Base-by-base conservation (phyloP, 805 yeast species). In the Suhomyces kilbournensis region DNA sequence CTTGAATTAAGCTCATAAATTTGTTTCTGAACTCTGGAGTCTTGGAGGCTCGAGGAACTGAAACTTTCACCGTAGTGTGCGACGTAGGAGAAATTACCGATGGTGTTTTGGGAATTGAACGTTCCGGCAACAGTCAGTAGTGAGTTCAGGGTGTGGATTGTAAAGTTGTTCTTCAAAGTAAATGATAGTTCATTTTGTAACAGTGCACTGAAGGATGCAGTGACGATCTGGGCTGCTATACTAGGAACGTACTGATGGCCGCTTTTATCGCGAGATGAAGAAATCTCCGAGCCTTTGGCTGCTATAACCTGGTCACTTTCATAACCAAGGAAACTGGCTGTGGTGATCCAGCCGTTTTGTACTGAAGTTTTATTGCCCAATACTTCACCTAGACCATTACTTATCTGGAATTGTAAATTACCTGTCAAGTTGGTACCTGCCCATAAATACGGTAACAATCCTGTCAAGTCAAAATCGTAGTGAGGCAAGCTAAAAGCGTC, bases 401-500 rank as follows among this genome's bases (percentile, higher is more conserved):
- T 71, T 15, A 88, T 69, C 56, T 77, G 81, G 46, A 88, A 69
- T 47, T 71, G 73, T 14, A 69, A 52, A 4, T 79, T 47, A 7
- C 39, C 39, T n/a, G 56, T 55, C 14, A 72, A 68, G n/a, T 68
- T 54, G 25, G 58, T 49, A 3, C 25, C 17, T 9, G 54, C 55
- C 91, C 92, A 87, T 28, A 90, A 65, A n/a, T 71, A 64, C 2
- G 96, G 94, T 53, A 90, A 68, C 55, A 84, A 75, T 0, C 88
- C 82, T 9, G 93, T 80, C 46, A 90, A 60, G 56, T 90, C 96
- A 45, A 90, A 64, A 52, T 83, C 85, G 57, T 86, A 74, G n/a
- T 86, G 78, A 15, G 82, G 83, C 28, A 90, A 71, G 64, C 90
- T 96, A 68, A 84, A 88, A 0, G 96, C 85, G 53, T 83, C 79